Evolutionary conservation across 176 grass and related monocot genomes (phyloP), one percentile per base, ranked within the genome.

Genomic region (Canna indica): DNA sequence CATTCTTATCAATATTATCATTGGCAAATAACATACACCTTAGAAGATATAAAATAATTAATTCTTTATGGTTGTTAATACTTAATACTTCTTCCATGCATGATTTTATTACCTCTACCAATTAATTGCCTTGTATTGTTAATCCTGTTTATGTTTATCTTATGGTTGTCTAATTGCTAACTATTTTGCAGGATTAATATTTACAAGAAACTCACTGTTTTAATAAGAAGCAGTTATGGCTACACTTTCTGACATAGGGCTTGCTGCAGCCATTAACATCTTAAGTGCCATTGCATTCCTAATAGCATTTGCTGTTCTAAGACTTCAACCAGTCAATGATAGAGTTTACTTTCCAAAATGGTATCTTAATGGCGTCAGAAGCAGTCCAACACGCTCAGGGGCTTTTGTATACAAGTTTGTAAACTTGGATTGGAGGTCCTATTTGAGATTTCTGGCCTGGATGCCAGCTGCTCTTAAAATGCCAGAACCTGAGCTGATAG

Each of bases 271-370:
- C 44, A 70, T 70, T 27, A 70, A 70, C 42, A 22, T 70, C 7
- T 8, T 70, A 18, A 48, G 15, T n/a, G 68, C 68, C 2, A 17
- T 52, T 31, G 24, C 28, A 20, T 70, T 70, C 24, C 20, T 70
- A 18, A 16, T 70, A 20, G 68, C 68, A 17, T 70, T 70, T 70
- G 68, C 68, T 47, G 14, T 70, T 25, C 39, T 70, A 22, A 47
- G 68, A 34, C 68, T 70, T 29, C 68, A 70, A 24, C 68, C 68
- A 52, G 1, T 70, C 28, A 70, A 70, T 47, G 68, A 70, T 8
- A 70, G 68, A 30, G 68, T 70, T 70, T 70, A 70, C 45, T 70
- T 70, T 31, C 45, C 68, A 47, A 70, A 48, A 32, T 70, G 68
- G 68, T 70, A 50, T 70, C 24, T 70, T 70, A 70, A 48, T 20